A percentile compares a stretch with the other conserved stretches of the same genome.
These are phyloP conservation scores for Strobilomyces echinocephalus DNA, from an alignment of 768 basidiomycete species.

Conservation along the genomic window DNA sequence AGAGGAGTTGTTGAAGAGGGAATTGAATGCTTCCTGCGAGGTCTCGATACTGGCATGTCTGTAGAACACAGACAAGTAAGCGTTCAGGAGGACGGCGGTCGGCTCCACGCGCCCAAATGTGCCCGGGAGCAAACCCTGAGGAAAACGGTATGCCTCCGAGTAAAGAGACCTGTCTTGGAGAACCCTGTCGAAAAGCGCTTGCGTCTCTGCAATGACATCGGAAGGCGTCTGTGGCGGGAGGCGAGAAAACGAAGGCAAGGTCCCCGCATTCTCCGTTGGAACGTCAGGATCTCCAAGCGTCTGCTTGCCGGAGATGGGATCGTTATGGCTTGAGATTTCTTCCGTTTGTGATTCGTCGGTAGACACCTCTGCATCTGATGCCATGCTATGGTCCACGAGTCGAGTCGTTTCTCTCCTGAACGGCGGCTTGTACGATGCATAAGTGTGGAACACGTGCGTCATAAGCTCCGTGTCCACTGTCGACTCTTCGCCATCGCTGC, in stretches of 20 bases:
- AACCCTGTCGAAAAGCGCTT: constrained; percentile 60
- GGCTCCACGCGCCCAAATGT: constrained; percentile 57
- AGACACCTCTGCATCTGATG: background rate
- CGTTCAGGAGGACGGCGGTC: constrained; percentile 63
- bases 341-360: constrained; percentile 3
- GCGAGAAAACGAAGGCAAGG: constrained; percentile 34
- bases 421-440: constrained; percentile 73
- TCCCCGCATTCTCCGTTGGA: constrained; percentile 1
- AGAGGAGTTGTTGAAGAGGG: constrained; percentile 36
- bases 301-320: constrained; percentile 4
- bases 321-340: background rate
- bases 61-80: constrained; percentile 78
- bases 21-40: constrained; percentile 46
- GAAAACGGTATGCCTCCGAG: background rate
- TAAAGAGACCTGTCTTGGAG: constrained; percentile 36
- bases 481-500: constrained; percentile 28
- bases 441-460: constrained; percentile 82
- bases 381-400: constrained; percentile 29
- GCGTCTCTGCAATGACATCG: constrained; percentile 70
- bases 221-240: constrained; percentile 66
- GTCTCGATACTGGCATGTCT: constrained; percentile 48
- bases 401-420: constrained; percentile 52
- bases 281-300: constrained; percentile 1
- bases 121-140: constrained; percentile 14
- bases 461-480: constrained; percentile 63